Percentiles rank a stretch among this genome's conserved stretches.
Evolutionary conservation across 2,329 filamentous ascomycete species (phyloP).

Genomic region (Cladosporium halotolerans): DNA sequence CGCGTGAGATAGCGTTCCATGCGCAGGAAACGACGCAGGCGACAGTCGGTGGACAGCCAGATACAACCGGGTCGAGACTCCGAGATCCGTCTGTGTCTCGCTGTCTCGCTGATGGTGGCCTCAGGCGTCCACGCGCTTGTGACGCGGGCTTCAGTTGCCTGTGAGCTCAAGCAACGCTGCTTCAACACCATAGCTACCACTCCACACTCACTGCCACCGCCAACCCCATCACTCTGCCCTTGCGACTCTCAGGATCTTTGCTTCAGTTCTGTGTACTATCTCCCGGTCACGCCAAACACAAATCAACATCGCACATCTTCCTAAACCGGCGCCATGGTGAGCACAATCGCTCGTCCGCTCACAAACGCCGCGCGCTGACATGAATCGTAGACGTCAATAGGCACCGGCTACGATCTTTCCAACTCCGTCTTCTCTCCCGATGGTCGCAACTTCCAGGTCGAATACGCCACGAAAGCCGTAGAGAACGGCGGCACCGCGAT

Average conservation of each 20-base stretch:
- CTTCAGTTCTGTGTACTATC: neutral
- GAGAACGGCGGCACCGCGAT: constrained; percentile 96
- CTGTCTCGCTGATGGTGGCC: neutral
- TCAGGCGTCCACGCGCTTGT: neutral
- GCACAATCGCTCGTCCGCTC: constrained; percentile 1
- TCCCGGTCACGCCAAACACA: neutral
- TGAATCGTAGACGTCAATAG: constrained; percentile 81
- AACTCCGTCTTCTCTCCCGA: constrained; percentile 99
- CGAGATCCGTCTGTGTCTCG: neutral
- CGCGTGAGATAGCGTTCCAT: too few species aligned
- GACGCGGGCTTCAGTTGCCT: neutral
- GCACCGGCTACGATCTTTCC: constrained; percentile 97
- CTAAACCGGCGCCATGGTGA: constrained; percentile 24
- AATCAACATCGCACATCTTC: constrained; percentile 4
- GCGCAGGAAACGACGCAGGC: too few species aligned
- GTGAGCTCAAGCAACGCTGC: neutral
- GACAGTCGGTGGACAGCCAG: neutral
- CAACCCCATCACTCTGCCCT: neutral
- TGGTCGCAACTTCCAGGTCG: constrained; percentile 95
- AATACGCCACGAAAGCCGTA: constrained; percentile 97
- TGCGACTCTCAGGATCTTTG: neutral
- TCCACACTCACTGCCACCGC: neutral
- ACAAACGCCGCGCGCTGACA: too few species aligned
- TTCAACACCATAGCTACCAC: constrained; percentile 2
- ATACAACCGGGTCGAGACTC: neutral